phyloP scores from a whole-genome alignment of 139 green algal species.

The Tetraselmis chui region DNA sequence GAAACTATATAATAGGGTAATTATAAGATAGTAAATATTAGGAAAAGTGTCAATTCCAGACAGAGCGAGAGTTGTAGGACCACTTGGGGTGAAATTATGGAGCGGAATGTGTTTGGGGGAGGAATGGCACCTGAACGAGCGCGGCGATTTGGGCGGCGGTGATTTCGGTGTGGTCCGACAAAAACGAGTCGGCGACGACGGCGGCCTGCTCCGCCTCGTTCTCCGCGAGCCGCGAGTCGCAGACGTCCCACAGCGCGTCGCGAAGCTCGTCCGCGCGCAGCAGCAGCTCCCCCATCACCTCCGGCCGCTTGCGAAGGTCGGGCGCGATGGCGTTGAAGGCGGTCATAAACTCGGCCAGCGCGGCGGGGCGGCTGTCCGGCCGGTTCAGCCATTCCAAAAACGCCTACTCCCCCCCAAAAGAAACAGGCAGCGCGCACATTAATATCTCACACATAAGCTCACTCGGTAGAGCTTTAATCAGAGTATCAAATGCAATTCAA shows the following conservation, averaged over 20 bases:
- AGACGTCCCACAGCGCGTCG: constrained; percentile 63
- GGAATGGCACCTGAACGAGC: constrained; percentile 27
- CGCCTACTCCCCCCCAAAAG: constrained; percentile 1
- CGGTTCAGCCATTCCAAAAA: constrained; percentile 32
- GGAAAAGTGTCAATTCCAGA: constrained; percentile 60
- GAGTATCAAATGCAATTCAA: no score
- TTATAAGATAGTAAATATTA: no score
- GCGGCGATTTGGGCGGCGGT: constrained; percentile 23
- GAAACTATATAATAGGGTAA: no score
- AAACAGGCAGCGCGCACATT: constrained; percentile 7
- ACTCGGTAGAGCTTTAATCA: no score
- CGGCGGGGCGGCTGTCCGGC: constrained; percentile 26
- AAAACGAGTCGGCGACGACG: constrained; percentile 25
- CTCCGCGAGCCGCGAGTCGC: constrained; percentile 52
- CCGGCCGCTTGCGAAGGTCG: constrained; percentile 37
- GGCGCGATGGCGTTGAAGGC: constrained; percentile 60
- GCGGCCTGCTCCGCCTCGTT: constrained; percentile 37
- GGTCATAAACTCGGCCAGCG: constrained; percentile 42
- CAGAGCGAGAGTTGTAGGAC: constrained; percentile 47
- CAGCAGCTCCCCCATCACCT: constrained; percentile 53
- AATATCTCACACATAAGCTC: no score
- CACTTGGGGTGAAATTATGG: constrained; percentile 34
- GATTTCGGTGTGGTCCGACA: constrained; percentile 29
- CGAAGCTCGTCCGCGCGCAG: constrained; percentile 65
- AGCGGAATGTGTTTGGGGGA: constrained; percentile 58